phyloP scores from a whole-genome alignment of 2,329 filamentous ascomycete genomes.

The Tolypocladium pustulatum region DNA sequence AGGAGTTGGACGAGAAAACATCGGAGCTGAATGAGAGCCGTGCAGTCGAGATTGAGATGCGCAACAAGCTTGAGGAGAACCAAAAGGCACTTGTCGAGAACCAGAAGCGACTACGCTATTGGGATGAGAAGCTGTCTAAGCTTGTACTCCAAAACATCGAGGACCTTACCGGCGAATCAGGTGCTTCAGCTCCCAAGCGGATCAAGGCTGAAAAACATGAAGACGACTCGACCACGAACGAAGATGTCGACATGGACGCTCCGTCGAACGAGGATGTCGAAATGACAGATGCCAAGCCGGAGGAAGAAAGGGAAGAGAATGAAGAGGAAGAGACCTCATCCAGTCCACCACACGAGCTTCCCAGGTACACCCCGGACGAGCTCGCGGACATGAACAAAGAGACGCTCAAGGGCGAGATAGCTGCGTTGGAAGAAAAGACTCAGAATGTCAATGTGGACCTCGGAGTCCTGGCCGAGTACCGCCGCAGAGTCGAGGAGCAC shows the following conservation, averaged over 20 bases:
- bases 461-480: slow-evolving; percentile 79
- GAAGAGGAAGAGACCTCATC: slow-evolving; percentile 15
- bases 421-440: slow-evolving; percentile 56
- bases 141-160: slow-evolving; percentile 72
- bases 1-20: slow-evolving; percentile 77
- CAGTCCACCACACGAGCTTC: slow-evolving; percentile 48
- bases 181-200: slow-evolving; percentile 15
- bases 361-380: slow-evolving; percentile 66
- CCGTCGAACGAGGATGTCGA: slow-evolving; percentile 14
- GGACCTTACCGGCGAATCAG: slow-evolving; percentile 42
- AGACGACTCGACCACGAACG: slow-evolving; percentile 13
- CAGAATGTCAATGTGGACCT: slow-evolving; percentile 83
- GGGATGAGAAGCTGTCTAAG: slow-evolving; percentile 83
- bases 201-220: slow-evolving; percentile 14
- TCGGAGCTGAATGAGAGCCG: slow-evolving; percentile 80
- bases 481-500: slow-evolving; percentile 75
- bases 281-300: slow-evolving; percentile 11
- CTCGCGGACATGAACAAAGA: slow-evolving; percentile 56
- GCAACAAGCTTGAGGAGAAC: slow-evolving; percentile 93
- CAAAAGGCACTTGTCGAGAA: slow-evolving; percentile 83
- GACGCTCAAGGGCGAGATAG: slow-evolving; percentile 50
- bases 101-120: slow-evolving; percentile 72
- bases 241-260: slow-evolving; percentile 23
- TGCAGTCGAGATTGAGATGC: slow-evolving; percentile 92
- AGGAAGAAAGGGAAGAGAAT: slow-evolving; percentile 6